Base-by-base conservation (phyloP, 106 monocot genomes). In the Dendrobium chrysotoxum region DNA sequence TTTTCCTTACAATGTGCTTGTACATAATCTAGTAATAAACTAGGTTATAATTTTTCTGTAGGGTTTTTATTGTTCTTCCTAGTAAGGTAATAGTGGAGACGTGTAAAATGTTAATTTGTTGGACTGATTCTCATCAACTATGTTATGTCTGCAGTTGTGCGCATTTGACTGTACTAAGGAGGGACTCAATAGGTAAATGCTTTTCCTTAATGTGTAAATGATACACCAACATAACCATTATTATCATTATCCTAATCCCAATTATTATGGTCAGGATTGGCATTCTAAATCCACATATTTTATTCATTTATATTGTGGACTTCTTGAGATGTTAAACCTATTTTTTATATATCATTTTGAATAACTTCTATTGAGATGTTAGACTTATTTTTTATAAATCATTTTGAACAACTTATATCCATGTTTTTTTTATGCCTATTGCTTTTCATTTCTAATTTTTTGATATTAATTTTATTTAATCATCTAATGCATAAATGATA, bases 101-200 rank as follows among this genome's bases (percentile, higher is more conserved):
- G 73, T 26, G 8, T 40, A 40, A 40, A 40, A 40, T 73, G 21
- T 73, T 21, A 74, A 74, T 74, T 74, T 42, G 1, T 57, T 15
- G 31, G 38, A 68, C 21, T 68, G 50, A 40, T 38, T 70, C 68
- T 70, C n/a, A 40, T 70, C 70, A 7, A 15, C 25, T 1, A 5
- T 74, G 40, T 78, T 77, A n/a, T 87, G 46, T 41, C 73, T 87
- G 82, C 88, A 96, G 96, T 73, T 96, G 93, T 90, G 96, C 96
- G 82, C 96, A 96, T 83, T 85, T 96, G 79, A 89, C 86, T 83
- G 93, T 92, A 74, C 81, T 96, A 18, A 79, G 90, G 53, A 88
- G 96, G 78, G 96, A 93, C 79, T 96, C 83, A 28, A 93, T 93
- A 76, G 96, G 96, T 96, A 87, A 91, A 66, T 42, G 38, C 47